A percentile compares a stretch with the other conserved stretches of the same genome.
Conservation (phyloP, 371 early-diverging fungal genomes). For the Mucor racemosus region DNA sequence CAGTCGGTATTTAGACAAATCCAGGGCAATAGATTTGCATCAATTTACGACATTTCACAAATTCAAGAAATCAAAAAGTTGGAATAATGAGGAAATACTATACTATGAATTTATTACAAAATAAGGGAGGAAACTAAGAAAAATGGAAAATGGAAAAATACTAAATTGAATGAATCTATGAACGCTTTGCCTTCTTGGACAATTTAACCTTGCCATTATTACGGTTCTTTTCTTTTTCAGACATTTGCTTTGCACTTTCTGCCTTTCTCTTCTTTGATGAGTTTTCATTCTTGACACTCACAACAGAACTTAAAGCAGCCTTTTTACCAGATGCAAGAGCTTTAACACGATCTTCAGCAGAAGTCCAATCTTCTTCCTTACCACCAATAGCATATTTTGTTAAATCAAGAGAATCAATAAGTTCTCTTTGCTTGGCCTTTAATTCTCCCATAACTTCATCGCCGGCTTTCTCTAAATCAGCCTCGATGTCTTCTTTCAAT, state of each 20-base stretch:
- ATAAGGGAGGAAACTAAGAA: not conserved
- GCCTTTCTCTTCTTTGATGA: conserved; percentile 72
- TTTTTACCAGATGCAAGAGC: conserved; percentile 45
- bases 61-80: not conserved
- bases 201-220: conserved; percentile 55
- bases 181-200: conserved; percentile 52
- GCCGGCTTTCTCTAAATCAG: conserved; percentile 84
- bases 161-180: conserved; percentile 29
- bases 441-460: conserved; percentile 67
- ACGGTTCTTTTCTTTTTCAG: conserved; percentile 55
- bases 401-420: conserved; percentile 83
- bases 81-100: not conserved
- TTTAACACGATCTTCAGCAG: conserved; percentile 64
- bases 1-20: not conserved
- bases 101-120: conserved; percentile 16
- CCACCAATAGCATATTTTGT: conserved; percentile 78
- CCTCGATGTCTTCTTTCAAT: conserved; percentile 68
- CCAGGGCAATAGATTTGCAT: too few species aligned
- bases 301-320: conserved; percentile 62
- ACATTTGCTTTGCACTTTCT: conserved; percentile 55
- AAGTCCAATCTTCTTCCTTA: conserved; percentile 72
- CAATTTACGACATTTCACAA: not conserved
- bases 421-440: conserved; percentile 79
- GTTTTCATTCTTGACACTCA: conserved; percentile 76
- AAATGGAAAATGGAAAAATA: conserved; percentile 1